Evolutionary conservation across 2,329 filamentous ascomycete genomes (phyloP).

Genomic region (Stachybotrys chlorohalonatus): DNA sequence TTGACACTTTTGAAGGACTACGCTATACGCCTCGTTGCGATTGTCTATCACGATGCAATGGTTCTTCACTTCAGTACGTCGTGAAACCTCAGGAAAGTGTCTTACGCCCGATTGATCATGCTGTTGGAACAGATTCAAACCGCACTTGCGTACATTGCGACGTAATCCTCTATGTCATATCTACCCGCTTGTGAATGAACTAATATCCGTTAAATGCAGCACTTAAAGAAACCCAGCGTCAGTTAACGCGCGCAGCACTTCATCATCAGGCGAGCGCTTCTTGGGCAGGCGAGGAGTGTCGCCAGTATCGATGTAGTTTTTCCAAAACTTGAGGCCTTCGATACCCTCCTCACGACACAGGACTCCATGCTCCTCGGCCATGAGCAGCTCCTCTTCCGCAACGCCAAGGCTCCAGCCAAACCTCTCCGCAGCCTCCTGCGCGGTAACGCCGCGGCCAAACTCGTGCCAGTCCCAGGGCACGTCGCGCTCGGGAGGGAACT

Average conservation of each 20-base stretch:
- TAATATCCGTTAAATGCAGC: neutral
- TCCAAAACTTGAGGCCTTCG: conserved; percentile 89
- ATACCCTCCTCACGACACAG: conserved; percentile 87
- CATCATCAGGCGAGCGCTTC: conserved; percentile 15
- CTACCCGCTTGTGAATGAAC: neutral
- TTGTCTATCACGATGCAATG: no score
- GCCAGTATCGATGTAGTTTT: conserved; percentile 57
- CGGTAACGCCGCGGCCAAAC: conserved; percentile 81
- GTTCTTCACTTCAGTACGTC: no score
- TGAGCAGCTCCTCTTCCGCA: conserved; percentile 88
- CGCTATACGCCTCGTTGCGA: no score
- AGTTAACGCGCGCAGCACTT: conserved; percentile 30
- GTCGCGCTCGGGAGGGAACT: conserved; percentile 53
- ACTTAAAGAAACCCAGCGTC: conserved; percentile 23
- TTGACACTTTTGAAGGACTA: no score
- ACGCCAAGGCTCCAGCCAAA: conserved; percentile 98
- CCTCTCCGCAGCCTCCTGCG: conserved; percentile 76
- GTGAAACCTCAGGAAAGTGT: no score
- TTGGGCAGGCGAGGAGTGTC: conserved; percentile 19
- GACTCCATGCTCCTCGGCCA: conserved; percentile 86
- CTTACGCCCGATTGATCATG: no score
- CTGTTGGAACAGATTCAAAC: no score
- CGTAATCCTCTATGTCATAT: neutral
- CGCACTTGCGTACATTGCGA: neutral
- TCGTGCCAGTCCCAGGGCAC: conserved; percentile 65